Conservation (phyloP, 352 stramenopile genomes). For the Phytophthora constricta region DNA sequence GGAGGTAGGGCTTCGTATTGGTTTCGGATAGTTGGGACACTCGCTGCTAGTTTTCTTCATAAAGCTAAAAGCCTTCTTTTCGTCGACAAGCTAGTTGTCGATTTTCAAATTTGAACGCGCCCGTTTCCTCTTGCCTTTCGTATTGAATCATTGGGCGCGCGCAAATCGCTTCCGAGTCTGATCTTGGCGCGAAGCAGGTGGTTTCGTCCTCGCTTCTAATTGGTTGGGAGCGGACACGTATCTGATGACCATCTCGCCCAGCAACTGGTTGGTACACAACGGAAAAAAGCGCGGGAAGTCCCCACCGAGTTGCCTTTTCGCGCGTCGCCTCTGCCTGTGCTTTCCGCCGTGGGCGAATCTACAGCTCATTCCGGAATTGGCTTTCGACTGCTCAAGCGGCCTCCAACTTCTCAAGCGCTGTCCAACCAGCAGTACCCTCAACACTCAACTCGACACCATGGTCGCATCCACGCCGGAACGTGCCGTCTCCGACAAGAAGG, state of each 20-base stretch:
- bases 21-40: slow-evolving; percentile 5
- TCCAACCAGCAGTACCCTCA: background rate
- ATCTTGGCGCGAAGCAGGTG: background rate
- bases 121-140: background rate
- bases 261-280: background rate
- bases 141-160: slow-evolving; percentile 17
- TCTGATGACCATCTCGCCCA: background rate
- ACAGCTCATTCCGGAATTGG: slow-evolving; percentile 44
- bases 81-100: background rate
- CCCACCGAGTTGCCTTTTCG: background rate
- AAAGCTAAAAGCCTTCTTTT: slow-evolving; percentile 1
- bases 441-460: slow-evolving; percentile 27
- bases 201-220: slow-evolving; percentile 3
- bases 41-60: slow-evolving; percentile 15
- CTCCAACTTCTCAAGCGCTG: background rate
- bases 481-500: slow-evolving; percentile 17
- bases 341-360: slow-evolving; percentile 3
- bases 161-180: background rate
- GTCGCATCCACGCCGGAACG: slow-evolving; percentile 41
- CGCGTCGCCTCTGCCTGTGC: slow-evolving; percentile 24
- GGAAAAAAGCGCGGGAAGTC: slow-evolving; percentile 1
- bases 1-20: slow-evolving; percentile 1
- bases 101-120: slow-evolving; percentile 6
- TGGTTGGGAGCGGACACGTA: background rate
- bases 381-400: slow-evolving; percentile 29